Evolutionary conservation across 1,284 basidiomycete genomes (phyloP), one percentile per base, ranked within the genome.

Genomic region (Kwoniella shivajii): DNA sequence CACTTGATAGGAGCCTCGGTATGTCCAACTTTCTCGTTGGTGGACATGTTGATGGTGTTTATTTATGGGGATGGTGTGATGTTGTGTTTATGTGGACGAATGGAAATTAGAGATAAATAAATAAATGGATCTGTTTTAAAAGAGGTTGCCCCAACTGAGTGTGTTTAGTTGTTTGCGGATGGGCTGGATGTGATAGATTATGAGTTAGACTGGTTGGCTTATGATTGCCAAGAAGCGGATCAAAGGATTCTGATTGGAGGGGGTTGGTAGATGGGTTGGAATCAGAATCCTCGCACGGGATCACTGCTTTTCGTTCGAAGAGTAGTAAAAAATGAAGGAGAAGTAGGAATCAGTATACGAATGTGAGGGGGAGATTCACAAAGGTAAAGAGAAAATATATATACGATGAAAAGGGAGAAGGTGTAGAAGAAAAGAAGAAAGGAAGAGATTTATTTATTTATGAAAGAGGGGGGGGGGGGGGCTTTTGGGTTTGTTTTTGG

Each of bases 1-100:
- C 56, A 75, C 73, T 73, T 71, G 66, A 64, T 58, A 61, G 72
- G 71, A 60, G 63, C 65, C 66, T 71, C 68, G 50, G 68, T 56
- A 52, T 70, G 65, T 51, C 66, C 68, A 44, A 59, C 59, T 61
- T 74, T 73, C 63, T 75, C 74, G 64, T 69, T 64, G 56, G 68
- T 61, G 44, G 71, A 72, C 68, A 72, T 74, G 62, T 50, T 65
- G 54, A 43, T 46, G 34, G 49, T 52, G 39, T 41, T 48, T 43
- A 39, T 26, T 37, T 27, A 31, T 45, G 44, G 49, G 41, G 61
- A 48, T 42, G 56, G 54, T 50, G 54, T 48, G 45, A 36, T 51
- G 48, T 48, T 43, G 47, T 55, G 31, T 43, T 51, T 44, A 38
- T 26, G 39, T 24, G 36, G 20, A 13, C 20, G 46, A 34, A 47